These are phyloP conservation scores for Eutypella sp. DNA, from an alignment of 2,329 filamentous ascomycete species.

Conservation along the genomic window DNA sequence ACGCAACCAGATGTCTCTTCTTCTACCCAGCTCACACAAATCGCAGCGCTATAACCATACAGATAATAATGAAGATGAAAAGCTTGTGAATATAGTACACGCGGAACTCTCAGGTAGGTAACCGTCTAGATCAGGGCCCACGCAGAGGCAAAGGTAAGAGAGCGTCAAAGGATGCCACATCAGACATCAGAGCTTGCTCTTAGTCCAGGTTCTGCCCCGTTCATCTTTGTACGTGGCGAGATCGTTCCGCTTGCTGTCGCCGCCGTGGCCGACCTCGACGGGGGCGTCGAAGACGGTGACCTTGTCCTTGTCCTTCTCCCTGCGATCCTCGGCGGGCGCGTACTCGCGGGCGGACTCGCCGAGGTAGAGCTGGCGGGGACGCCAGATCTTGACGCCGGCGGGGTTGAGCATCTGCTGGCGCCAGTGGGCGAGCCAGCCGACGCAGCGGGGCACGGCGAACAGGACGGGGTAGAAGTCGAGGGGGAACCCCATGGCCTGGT, in stretches of 20 bases:
- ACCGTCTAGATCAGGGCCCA: no score
- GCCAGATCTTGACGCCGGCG: conserved; percentile 45
- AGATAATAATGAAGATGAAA: no score
- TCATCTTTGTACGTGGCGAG: conserved; percentile 37
- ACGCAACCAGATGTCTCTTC: no score
- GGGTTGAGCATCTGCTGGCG: conserved; percentile 44
- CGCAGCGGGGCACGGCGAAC: conserved; percentile 46
- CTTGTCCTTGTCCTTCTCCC: conserved; percentile 23
- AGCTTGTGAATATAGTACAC: no score
- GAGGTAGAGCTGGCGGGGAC: conserved; percentile 43
- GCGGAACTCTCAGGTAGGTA: no score
- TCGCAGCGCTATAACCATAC: no score
- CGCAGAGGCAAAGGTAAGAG: neutral
- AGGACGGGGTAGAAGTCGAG: conserved; percentile 48
- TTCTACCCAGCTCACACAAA: no score
- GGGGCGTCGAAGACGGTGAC: conserved; percentile 31
- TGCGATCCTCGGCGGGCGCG: conserved; percentile 31
- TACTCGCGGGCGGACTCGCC: conserved; percentile 41
- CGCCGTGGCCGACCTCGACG: conserved; percentile 32
- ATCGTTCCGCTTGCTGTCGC: conserved; percentile 36
- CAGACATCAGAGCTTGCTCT: conserved; percentile 21
- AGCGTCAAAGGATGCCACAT: neutral
- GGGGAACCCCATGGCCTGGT: conserved; percentile 49
- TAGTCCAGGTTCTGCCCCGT: conserved; percentile 25
- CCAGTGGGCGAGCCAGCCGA: conserved; percentile 49